These are phyloP conservation scores for Aspergillus nanangensis DNA, from an alignment of 495 filamentous ascomycete genomes.

Conservation along the genomic window DNA sequence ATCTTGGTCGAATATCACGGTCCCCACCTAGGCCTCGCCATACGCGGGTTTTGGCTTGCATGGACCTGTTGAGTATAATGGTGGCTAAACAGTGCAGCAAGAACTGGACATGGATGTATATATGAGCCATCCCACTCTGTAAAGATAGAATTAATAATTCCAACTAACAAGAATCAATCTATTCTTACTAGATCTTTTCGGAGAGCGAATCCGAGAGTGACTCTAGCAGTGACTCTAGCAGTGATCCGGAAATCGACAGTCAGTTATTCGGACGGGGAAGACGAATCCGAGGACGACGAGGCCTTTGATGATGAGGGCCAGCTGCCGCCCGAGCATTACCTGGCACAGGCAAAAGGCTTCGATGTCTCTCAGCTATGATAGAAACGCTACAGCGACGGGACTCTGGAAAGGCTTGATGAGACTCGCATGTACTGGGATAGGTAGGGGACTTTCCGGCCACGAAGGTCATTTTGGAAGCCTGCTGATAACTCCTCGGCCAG, in stretches of 20 bases:
- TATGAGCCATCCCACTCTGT: too few relatives aligned
- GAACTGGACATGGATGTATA: too few relatives aligned
- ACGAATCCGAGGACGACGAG: conserved; percentile 18
- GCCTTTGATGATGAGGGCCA: conserved; percentile 20
- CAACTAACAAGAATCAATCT: too few relatives aligned
- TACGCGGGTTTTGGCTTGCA: too few relatives aligned
- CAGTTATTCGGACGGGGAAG: conserved; percentile 2
- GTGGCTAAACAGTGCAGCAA: too few relatives aligned
- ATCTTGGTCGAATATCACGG: conserved; percentile 36
- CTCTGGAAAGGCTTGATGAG: conserved; percentile 19
- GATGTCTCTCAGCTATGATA: conserved; percentile 25
- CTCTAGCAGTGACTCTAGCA: conserved; percentile 12
- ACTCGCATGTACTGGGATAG: conserved; percentile 20
- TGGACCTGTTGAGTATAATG: too few relatives aligned
- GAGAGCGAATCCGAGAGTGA: conserved; percentile 15
- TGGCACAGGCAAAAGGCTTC: conserved; percentile 19
- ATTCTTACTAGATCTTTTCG: too few relatives aligned
- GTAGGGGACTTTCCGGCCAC: conserved; percentile 12
- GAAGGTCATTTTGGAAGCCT: conserved; percentile 3
- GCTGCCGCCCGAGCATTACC: conserved; percentile 18
- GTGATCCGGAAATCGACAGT: conserved; percentile 10
- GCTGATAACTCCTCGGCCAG: conserved; percentile 14
- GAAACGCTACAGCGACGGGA: conserved; percentile 24
- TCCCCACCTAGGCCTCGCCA: too few relatives aligned
- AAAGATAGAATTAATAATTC: too few relatives aligned